Evolutionary conservation across 352 stramenopile species (phyloP), one percentile per base, ranked within the genome.

Genomic region (Globisporangium cylindrosporum): DNA sequence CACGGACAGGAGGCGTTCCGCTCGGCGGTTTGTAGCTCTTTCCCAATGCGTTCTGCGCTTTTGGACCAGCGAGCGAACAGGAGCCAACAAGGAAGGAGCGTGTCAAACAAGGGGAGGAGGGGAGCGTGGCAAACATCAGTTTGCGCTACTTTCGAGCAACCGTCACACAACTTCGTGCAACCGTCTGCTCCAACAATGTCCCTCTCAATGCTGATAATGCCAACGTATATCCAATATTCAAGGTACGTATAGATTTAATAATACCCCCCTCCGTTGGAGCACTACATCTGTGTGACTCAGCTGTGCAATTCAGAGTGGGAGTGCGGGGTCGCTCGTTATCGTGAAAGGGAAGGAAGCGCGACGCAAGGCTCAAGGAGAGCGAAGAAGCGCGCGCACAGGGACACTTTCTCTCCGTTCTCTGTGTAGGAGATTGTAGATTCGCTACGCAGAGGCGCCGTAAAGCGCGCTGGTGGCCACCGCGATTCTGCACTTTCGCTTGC

Each of bases 21-120:
- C 41, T 46, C 41, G 46, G 10, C 15, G 10, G 43, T 65, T 24
- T 20, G 41, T 22, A 29, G 27, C n/a, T 43, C n/a, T 24, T 66
- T 27, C 43, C 18, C 43, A 51, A 51, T 51, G 63, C 38, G 25
- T 59, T 49, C 49, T 53, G 48, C 49, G 20, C 62, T 22, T 57
- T 56, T 59, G 64, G 38, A 65, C 65, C 64, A 70, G 65, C 65
- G 27, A 36, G 38, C 43, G 18, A 51, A 24, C 43, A 51, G 43
- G 43, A 51, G 43, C 43, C 18, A 51, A 51, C 43, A 51, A 51
- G 43, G 43, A 51, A 51, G 43, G 43, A 51, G 48, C n/a, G 38
- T 70, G 65, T 70, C 65, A 70, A 70, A 70, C 65, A 70, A 54
- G 20, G 27, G 15, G 36, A 53, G 62, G 61, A 46, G 55, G 46